Conservation (phyloP, 1,284 basidiomycete genomes). For the Peniophora sp. region DNA sequence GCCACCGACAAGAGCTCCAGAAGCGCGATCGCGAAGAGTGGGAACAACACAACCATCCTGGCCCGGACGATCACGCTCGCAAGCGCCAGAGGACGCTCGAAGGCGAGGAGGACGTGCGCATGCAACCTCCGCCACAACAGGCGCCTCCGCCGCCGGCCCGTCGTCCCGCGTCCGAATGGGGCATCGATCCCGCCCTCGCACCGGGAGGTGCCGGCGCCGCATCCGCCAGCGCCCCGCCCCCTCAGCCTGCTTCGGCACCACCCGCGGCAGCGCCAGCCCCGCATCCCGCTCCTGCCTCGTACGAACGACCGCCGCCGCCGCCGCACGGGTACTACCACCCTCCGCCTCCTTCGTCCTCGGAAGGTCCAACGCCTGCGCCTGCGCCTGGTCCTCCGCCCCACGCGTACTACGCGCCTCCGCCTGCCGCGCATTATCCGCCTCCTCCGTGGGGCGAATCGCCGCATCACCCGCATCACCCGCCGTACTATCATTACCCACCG, state of each 20-base stretch:
- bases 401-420: constrained; percentile 16
- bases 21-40: constrained; percentile 11
- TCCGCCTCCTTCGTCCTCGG: constrained; percentile 2
- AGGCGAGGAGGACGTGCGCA: too few species aligned
- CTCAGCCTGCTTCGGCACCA: constrained; percentile 9
- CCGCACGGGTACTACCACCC: constrained; percentile 11
- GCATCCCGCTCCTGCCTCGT: constrained; percentile 12
- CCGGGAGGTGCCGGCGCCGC: constrained; percentile 6
- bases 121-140: constrained; percentile 6
- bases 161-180: constrained; percentile 10
- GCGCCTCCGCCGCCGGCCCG: constrained; percentile 18
- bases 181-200: constrained; percentile 10
- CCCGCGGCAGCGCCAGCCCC: constrained; percentile 13
- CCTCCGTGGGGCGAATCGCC: constrained; percentile 8
- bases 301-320: constrained; percentile 16
- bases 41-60: neutral
- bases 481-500: constrained; percentile 9
- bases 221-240: constrained; percentile 11
- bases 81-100: constrained; percentile 32
- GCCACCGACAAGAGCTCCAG: constrained; percentile 1
- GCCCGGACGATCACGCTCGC: constrained; percentile 18
- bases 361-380: neutral
- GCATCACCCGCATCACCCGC: constrained; percentile 5
- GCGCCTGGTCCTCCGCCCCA: constrained; percentile 8
- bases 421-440: constrained; percentile 10